phyloP scores from a whole-genome alignment of 2,329 filamentous ascomycete species.

The Zasmidium angulare region DNA sequence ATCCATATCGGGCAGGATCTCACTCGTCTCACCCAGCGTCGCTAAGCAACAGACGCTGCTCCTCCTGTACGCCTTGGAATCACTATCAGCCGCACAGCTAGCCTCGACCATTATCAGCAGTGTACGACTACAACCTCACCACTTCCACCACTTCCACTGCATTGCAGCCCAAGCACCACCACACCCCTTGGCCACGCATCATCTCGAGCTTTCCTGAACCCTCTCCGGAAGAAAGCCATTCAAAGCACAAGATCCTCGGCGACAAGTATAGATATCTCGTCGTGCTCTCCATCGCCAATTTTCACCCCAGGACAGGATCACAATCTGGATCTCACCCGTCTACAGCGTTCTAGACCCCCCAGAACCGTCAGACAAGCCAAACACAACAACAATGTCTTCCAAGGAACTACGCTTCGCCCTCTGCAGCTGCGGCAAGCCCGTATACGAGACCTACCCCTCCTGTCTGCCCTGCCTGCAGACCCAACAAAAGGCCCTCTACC shows the following conservation, averaged over 20 bases:
- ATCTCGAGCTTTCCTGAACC: not conserved
- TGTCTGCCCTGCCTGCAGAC: not conserved
- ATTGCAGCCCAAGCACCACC: not conserved
- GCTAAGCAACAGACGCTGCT: too few relatives aligned
- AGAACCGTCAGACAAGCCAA: too few relatives aligned
- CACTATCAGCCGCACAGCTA: not conserved
- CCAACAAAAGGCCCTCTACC: not conserved
- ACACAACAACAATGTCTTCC: not conserved
- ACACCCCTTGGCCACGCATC: not conserved
- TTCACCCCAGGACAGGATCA: not conserved
- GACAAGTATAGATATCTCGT: not conserved
- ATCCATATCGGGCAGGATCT: not conserved
- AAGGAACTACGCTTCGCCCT: not conserved
- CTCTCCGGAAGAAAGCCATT: not conserved
- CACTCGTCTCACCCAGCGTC: too few relatives aligned
- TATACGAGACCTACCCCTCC: not conserved
- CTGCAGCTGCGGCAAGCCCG: constrained; percentile 1
- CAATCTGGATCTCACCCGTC: too few relatives aligned
- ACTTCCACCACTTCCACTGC: not conserved
- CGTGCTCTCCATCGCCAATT: not conserved
- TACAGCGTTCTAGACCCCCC: not conserved
- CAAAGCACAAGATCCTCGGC: not conserved
- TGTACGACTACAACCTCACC: too few relatives aligned
- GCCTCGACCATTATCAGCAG: too few relatives aligned
- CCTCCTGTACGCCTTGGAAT: not conserved